These are phyloP conservation scores for Aspergillus olivimuriae DNA, from an alignment of 495 filamentous ascomycete species.

Conservation along the genomic window DNA sequence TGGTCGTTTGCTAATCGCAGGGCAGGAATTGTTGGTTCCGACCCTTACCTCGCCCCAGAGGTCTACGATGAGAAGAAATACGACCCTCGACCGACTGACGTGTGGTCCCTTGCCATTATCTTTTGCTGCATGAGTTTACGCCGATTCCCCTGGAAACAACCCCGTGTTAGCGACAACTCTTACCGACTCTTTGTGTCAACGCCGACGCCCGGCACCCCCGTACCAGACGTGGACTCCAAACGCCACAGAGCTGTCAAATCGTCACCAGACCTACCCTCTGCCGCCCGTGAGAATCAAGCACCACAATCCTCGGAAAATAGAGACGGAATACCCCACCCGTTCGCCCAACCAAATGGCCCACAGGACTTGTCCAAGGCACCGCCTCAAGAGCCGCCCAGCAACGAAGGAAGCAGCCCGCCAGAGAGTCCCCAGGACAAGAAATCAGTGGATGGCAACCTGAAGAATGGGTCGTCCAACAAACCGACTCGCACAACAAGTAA, in stretches of 20 bases:
- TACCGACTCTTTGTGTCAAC: slow-evolving; percentile 85
- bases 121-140: slow-evolving; percentile 98
- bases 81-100: slow-evolving; percentile 87
- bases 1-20: too few species aligned
- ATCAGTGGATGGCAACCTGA: slow-evolving; percentile 16
- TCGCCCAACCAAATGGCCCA: slow-evolving; percentile 9
- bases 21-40: slow-evolving; percentile 97
- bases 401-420: slow-evolving; percentile 15
- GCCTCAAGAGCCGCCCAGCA: slow-evolving; percentile 10
- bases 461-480: slow-evolving; percentile 18
- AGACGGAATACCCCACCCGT: slow-evolving; percentile 2
- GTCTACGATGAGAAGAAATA: slow-evolving; percentile 94
- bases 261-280: slow-evolving; percentile 27
- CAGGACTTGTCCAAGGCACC: slow-evolving; percentile 9
- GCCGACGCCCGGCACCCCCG: slow-evolving; percentile 50
- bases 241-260: slow-evolving; percentile 33
- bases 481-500: slow-evolving; percentile 44
- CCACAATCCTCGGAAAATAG: slow-evolving; percentile 2
- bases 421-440: slow-evolving; percentile 20
- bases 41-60: slow-evolving; percentile 95
- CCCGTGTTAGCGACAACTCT: slow-evolving; percentile 85
- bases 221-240: slow-evolving; percentile 39
- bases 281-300: slow-evolving; percentile 22
- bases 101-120: slow-evolving; percentile 98
- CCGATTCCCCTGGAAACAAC: slow-evolving; percentile 96